These are phyloP conservation scores for Ramaria sp. DNA, from an alignment of 768 basidiomycete genomes.

Conservation along the genomic window DNA sequence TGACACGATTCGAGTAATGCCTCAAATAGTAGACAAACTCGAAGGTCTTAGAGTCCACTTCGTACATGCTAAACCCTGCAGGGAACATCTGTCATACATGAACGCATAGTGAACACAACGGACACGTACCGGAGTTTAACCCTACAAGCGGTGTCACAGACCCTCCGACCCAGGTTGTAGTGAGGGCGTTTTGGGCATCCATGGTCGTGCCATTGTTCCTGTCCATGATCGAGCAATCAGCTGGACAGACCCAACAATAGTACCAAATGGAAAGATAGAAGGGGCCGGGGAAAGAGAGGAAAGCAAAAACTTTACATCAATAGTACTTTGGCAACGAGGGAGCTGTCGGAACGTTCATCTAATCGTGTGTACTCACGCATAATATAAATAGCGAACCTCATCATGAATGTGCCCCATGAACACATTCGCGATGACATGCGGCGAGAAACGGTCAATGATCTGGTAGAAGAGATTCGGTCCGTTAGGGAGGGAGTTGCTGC, in stretches of 20 bases:
- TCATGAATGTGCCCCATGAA: slow-evolving; percentile 21
- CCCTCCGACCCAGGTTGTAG: slow-evolving; percentile 17
- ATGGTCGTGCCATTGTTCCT: slow-evolving; percentile 7
- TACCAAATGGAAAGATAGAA: not conserved
- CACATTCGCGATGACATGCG: slow-evolving; percentile 14
- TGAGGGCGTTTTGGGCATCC: slow-evolving; percentile 3
- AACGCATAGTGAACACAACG: slow-evolving; percentile 12
- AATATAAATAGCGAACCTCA: slow-evolving; percentile 13
- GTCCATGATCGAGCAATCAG: not conserved
- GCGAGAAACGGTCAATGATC: slow-evolving; percentile 19
- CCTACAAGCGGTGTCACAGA: slow-evolving; percentile 15
- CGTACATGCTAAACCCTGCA: slow-evolving; percentile 11
- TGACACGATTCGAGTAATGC: not conserved
- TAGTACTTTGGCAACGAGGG: too few relatives aligned
- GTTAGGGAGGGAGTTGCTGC: slow-evolving; percentile 47
- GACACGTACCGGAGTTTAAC: slow-evolving; percentile 15
- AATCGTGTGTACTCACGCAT: slow-evolving; percentile 11
- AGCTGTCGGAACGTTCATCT: too few relatives aligned
- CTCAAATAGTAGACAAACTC: not conserved
- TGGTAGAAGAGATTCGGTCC: slow-evolving; percentile 59
- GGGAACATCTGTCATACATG: not conserved
- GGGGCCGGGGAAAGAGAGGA: not conserved
- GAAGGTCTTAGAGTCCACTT: slow-evolving; percentile 15
- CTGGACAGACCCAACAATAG: not conserved
- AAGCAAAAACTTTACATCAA: not conserved